These are phyloP conservation scores for Curvularia verruculosa DNA, from an alignment of 2,329 filamentous ascomycete genomes.

Conservation along the genomic window DNA sequence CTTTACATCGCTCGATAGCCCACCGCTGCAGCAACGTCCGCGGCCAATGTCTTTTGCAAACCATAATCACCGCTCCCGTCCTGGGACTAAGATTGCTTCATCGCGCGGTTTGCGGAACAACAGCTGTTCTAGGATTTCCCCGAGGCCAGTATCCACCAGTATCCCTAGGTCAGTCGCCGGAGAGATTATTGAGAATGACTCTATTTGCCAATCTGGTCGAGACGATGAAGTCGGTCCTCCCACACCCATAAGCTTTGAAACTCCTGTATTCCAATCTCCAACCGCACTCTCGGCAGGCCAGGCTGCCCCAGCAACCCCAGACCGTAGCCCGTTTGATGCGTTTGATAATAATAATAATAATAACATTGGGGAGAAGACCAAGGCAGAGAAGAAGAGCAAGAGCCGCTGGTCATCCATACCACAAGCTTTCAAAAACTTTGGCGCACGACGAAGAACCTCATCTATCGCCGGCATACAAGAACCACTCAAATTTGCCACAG, in stretches of 20 bases:
- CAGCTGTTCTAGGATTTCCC: constrained; percentile 31
- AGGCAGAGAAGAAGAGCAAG: constrained; percentile 28
- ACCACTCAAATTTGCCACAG: constrained; percentile 11
- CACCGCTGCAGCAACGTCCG: constrained; percentile 22
- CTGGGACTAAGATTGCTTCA: constrained; percentile 38
- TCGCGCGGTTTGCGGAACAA: constrained; percentile 35
- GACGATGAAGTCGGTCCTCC: constrained; percentile 29
- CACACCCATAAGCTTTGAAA: constrained; percentile 22
- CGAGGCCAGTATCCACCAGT: constrained; percentile 28
- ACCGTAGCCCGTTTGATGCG: constrained; percentile 8
- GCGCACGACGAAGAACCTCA: constrained; percentile 23
- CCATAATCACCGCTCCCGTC: constrained; percentile 32
- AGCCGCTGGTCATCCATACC: constrained; percentile 37
- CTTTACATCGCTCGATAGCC: constrained; percentile 25
- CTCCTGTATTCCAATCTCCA: constrained; percentile 10
- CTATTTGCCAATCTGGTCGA: constrained; percentile 24
- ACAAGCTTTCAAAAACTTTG: constrained; percentile 28
- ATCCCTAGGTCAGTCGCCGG: constrained; percentile 27
- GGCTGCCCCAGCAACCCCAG: constrained; percentile 21
- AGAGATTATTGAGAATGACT: constrained; percentile 33
- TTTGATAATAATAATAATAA: background rate
- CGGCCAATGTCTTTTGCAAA: constrained; percentile 36
- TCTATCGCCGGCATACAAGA: constrained; percentile 23
- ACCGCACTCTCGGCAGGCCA: constrained; percentile 11
- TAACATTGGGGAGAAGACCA: constrained; percentile 10